phyloP scores from a whole-genome alignment of 257 asterid species.

The Schizonepeta tenuifolia region DNA sequence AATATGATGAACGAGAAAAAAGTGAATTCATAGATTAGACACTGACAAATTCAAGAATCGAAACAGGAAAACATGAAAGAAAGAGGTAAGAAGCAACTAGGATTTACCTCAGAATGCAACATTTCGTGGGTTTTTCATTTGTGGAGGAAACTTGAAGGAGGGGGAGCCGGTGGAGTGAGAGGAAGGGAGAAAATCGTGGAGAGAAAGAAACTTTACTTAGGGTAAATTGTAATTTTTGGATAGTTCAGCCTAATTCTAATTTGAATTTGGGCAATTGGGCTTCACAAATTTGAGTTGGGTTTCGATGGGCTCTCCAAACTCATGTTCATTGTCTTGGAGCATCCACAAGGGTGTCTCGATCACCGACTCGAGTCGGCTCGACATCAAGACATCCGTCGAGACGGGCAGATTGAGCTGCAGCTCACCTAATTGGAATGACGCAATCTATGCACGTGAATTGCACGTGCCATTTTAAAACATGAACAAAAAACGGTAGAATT shows the following conservation, averaged over 20 bases:
- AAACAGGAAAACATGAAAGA: neutral
- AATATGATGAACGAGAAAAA: neutral
- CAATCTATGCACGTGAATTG: no score
- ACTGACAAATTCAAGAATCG: neutral
- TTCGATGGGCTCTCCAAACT: neutral
- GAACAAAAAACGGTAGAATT: no score
- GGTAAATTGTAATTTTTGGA: neutral
- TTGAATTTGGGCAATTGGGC: constrained; percentile 11
- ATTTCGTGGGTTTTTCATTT: neutral
- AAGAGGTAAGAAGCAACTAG: neutral
- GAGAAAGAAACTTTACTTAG: neutral
- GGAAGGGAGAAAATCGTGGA: neutral
- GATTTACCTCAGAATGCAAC: constrained; percentile 9
- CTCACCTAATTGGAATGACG: no score
- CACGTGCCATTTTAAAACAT: no score
- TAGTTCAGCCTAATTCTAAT: neutral
- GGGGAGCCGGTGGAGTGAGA: no score
- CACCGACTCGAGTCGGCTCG: no score
- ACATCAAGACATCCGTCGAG: no score
- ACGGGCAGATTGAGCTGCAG: no score
- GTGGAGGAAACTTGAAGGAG: neutral
- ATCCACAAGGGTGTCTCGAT: no score
- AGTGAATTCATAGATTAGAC: neutral
- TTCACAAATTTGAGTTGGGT: neutral
- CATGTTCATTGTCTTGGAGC: no score